Evolutionary conservation across 176 grass and related monocot genomes (phyloP).

Genomic region (Oryza brachyantha): DNA sequence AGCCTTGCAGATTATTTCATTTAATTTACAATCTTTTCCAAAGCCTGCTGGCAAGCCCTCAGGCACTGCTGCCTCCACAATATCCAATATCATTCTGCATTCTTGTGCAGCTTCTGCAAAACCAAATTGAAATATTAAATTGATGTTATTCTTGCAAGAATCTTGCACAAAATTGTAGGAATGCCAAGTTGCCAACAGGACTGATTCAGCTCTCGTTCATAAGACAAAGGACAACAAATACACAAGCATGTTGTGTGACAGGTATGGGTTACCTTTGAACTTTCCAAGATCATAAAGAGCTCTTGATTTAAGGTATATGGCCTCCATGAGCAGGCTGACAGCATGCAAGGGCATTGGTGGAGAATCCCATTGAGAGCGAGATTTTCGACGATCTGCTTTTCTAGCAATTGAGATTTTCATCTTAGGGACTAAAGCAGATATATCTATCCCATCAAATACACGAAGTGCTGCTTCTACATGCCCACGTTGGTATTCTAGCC

Average conservation of each 20-base stretch:
- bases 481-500: slow-evolving; percentile 88
- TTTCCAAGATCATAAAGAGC: slow-evolving; percentile 88
- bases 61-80: slow-evolving; percentile 65
- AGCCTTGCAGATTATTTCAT: slow-evolving; percentile 87
- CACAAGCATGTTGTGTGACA: not conserved
- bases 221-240: not conserved
- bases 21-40: slow-evolving; percentile 71
- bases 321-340: slow-evolving; percentile 83
- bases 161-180: not conserved
- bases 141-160: slow-evolving; percentile 26
- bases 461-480: slow-evolving; percentile 82
- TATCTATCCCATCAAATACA: slow-evolving; percentile 90
- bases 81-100: slow-evolving; percentile 85
- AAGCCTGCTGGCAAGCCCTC: slow-evolving; percentile 57
- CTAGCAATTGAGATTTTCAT: slow-evolving; percentile 75
- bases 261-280: slow-evolving; percentile 65
- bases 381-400: slow-evolving; percentile 60
- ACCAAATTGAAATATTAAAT: slow-evolving; percentile 41
- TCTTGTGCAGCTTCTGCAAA: slow-evolving; percentile 84
- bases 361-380: slow-evolving; percentile 49
- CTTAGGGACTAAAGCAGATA: slow-evolving; percentile 68
- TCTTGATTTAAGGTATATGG: slow-evolving; percentile 85
- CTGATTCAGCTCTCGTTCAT: not conserved
- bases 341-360: slow-evolving; percentile 80
- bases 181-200: slow-evolving; percentile 18